Conservation (phyloP, 805 yeast species). For the Ogataea naganishii region DNA sequence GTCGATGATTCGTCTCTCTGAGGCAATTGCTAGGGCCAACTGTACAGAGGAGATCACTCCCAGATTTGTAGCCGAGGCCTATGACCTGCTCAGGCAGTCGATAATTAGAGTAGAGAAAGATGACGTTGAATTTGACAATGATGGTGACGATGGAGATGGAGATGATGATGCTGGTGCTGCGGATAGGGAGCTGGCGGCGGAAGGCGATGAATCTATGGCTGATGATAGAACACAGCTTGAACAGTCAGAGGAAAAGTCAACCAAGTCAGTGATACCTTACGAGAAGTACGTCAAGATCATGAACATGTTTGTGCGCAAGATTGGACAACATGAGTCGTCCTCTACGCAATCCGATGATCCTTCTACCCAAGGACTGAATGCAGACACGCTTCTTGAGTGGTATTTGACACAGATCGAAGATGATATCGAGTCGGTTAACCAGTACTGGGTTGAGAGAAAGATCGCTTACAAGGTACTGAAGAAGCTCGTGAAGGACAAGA, state of each 20-base stretch:
- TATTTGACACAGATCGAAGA: constrained; percentile 70
- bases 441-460: constrained; percentile 60
- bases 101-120: constrained; percentile 92
- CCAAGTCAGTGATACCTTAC: constrained; percentile 54
- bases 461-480: constrained; percentile 74
- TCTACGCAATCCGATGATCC: constrained; percentile 24
- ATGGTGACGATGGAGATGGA: constrained; percentile 23
- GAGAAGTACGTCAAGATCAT: constrained; percentile 83
- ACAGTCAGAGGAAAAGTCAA: constrained; percentile 2
- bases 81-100: constrained; percentile 79
- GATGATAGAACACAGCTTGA: constrained; percentile 4
- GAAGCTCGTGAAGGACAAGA: constrained; percentile 75
- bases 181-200: constrained; percentile 1
- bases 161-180: constrained; percentile 11
- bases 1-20: constrained; percentile 85
- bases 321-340: constrained; percentile 18
- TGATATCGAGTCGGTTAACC: constrained; percentile 58
- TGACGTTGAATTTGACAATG: constrained; percentile 82
- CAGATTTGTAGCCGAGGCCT: constrained; percentile 86
- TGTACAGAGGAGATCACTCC: constrained; percentile 85
- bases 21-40: constrained; percentile 95
- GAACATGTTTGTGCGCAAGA: constrained; percentile 62
- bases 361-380: constrained; percentile 44
- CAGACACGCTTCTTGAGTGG: constrained; percentile 67
- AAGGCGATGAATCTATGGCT: constrained; percentile 7